Evolutionary conservation across 2,329 filamentous ascomycete species (phyloP).

Genomic region (Scytalidium sp.): DNA sequence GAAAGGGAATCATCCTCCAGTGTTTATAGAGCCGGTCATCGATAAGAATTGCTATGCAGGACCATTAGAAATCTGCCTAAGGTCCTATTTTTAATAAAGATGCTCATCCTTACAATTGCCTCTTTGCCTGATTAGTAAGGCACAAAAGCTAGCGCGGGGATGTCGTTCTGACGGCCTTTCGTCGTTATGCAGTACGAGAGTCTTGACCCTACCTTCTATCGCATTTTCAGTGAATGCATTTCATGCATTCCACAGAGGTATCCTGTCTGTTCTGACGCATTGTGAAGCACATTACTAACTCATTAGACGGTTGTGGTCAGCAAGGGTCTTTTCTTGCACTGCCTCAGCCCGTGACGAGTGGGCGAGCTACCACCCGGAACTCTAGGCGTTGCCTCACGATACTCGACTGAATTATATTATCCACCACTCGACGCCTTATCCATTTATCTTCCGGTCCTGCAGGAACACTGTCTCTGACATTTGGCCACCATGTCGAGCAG

Average conservation of each 20-base stretch:
- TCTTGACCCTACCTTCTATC: background rate
- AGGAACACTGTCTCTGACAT: conserved; percentile 25
- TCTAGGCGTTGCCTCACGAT: conserved; percentile 2
- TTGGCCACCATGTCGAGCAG: conserved; percentile 40
- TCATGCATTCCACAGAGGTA: background rate
- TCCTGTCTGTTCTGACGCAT: background rate
- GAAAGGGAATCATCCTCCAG: background rate
- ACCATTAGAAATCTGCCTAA: background rate
- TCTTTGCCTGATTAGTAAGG: background rate
- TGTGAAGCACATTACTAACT: background rate
- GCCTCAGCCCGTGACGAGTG: conserved; percentile 6
- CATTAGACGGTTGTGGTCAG: background rate
- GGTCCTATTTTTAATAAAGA: background rate
- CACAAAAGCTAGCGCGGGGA: background rate
- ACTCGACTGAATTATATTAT: background rate
- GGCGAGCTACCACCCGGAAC: background rate
- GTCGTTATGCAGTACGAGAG: conserved; percentile 1
- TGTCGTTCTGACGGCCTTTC: conserved; percentile 1
- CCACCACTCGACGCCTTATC: background rate
- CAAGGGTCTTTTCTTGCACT: conserved; percentile 5
- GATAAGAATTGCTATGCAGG: background rate
- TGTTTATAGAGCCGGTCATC: background rate
- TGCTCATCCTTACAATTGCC: background rate
- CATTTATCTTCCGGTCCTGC: background rate
- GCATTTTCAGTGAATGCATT: background rate